Base-by-base conservation (phyloP, 2,329 filamentous ascomycete species). In the Monosporascus sp. region DNA sequence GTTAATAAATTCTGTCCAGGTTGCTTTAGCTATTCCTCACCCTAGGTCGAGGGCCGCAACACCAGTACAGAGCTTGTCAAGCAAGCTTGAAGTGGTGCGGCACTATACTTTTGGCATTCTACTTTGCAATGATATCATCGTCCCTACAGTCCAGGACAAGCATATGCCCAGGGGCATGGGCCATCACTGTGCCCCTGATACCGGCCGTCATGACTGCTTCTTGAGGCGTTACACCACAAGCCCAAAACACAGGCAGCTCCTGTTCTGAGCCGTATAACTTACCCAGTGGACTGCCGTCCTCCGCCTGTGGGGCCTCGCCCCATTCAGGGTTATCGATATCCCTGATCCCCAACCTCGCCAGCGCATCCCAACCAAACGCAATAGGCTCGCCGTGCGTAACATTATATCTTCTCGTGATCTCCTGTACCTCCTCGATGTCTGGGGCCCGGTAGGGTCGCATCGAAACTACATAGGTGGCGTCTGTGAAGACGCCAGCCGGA, bases 191-290 rank as follows among this genome's bases (percentile, higher is more conserved):
- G 0, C 84, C 84, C 47, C 78, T 61, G 46, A 85, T 61, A 7
- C 65, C 69, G 5, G 81, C 80, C 53, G 71, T 73, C 74, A 84
- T 78, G 1, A 87, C 80, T 16, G 82, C 83, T 62, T 85, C 78
- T 62, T 87, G 84, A 2, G 85, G 83, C 38, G 84, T 87, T 11
- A 87, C 83, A 37, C 84, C 84, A 62, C 84, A 87, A 0, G 81
- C 84, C 82, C 84, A 81, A 58, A 84, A 84, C 4, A 83, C 76
- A 0, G 80, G 80, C 31, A 84, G 71, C 26, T 76, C 70, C 2
- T 76, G 71, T 16, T 73, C 69, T 20, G 68, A 67, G 16, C 65
- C 67, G 17, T 64, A 59, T 1, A 65, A 52, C 26, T 68, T 64
- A 14, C 67, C 57, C 26, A 72, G 56, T 24, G 66, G 66, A 50